Conservation (phyloP, 257 asterid species). For the Thymus mandschuricus region DNA sequence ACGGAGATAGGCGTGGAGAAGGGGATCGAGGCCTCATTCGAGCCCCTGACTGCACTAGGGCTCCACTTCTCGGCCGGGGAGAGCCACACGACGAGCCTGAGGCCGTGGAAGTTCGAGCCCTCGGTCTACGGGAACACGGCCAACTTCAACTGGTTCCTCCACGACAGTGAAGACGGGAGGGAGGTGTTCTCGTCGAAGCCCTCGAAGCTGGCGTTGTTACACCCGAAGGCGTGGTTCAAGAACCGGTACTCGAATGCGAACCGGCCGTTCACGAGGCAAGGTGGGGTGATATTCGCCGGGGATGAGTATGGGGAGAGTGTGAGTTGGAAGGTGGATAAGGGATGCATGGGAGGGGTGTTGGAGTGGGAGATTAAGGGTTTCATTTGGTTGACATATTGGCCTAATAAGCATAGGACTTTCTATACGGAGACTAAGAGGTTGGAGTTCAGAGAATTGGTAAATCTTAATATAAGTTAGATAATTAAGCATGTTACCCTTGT, state of each 20-base stretch:
- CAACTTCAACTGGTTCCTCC: conserved; percentile 74
- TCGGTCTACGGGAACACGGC: conserved; percentile 64
- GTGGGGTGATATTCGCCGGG: conserved; percentile 84
- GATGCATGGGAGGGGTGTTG: conserved; percentile 57
- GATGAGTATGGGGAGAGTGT: conserved; percentile 89
- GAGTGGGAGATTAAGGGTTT: conserved; percentile 88
- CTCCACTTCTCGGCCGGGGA: conserved; percentile 67
- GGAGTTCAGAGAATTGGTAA: conserved; percentile 64
- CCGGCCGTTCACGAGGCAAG: conserved; percentile 77
- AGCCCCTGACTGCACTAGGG: conserved; percentile 61
- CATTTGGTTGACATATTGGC: conserved; percentile 95
- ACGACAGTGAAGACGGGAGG: conserved; percentile 69
- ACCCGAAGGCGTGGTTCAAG: conserved; percentile 84
- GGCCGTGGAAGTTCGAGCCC: conserved; percentile 93
- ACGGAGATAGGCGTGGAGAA: conserved; percentile 62
- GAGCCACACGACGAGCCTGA: conserved; percentile 53
- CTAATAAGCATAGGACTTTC: conserved; percentile 65
- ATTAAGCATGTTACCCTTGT: not conserved
- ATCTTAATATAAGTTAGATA: conserved; percentile 39
- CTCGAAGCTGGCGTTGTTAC: conserved; percentile 62
- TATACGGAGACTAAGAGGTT: conserved; percentile 73
- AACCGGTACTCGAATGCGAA: conserved; percentile 66
- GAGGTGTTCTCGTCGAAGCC: conserved; percentile 89
- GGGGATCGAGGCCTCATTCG: conserved; percentile 65
- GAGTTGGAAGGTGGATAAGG: conserved; percentile 76